A percentile compares a stretch with the other conserved stretches of the same genome.
Evolutionary conservation across 2,329 filamentous ascomycete genomes (phyloP).

Genomic region (Lojkania enalia): DNA sequence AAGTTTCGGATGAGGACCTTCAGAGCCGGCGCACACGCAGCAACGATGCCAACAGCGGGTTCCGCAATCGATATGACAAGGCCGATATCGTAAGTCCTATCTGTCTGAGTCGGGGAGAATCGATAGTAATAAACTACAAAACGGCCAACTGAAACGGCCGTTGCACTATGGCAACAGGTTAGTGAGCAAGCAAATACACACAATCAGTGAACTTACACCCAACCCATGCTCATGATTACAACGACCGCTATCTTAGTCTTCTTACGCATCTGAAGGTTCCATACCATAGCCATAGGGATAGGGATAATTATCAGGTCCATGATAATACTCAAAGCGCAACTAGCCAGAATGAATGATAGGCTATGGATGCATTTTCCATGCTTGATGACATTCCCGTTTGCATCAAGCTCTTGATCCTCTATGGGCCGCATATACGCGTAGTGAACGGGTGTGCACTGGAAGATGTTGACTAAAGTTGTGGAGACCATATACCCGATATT

Average conservation of each 20-base stretch:
- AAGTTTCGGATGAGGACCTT: conserved; percentile 49
- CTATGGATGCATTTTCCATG: conserved; percentile 40
- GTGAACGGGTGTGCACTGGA: conserved; percentile 40
- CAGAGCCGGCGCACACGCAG: conserved; percentile 58
- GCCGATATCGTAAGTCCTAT: conserved; percentile 42
- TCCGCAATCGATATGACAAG: conserved; percentile 46
- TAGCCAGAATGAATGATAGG: conserved; percentile 38
- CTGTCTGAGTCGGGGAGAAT: conserved; percentile 36
- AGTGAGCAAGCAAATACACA: neutral
- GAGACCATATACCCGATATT: conserved; percentile 41
- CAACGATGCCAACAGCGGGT: conserved; percentile 54
- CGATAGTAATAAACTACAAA: conserved; percentile 48
- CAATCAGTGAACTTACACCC: conserved; percentile 29
- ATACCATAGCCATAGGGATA: conserved; percentile 49
- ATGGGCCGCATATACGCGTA: conserved; percentile 34
- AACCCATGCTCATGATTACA: conserved; percentile 39
- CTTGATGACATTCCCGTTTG: conserved; percentile 28
- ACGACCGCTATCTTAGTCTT: conserved; percentile 42
- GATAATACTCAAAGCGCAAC: conserved; percentile 40
- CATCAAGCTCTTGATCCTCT: conserved; percentile 34
- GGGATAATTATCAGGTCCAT: conserved; percentile 47
- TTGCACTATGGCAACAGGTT: conserved; percentile 26
- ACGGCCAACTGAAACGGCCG: conserved; percentile 40
- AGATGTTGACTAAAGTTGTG: conserved; percentile 39
- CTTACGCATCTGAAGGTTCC: conserved; percentile 48